Conservation (phyloP, 2,329 filamentous ascomycete species). For the Mycocentrospora acerina region DNA sequence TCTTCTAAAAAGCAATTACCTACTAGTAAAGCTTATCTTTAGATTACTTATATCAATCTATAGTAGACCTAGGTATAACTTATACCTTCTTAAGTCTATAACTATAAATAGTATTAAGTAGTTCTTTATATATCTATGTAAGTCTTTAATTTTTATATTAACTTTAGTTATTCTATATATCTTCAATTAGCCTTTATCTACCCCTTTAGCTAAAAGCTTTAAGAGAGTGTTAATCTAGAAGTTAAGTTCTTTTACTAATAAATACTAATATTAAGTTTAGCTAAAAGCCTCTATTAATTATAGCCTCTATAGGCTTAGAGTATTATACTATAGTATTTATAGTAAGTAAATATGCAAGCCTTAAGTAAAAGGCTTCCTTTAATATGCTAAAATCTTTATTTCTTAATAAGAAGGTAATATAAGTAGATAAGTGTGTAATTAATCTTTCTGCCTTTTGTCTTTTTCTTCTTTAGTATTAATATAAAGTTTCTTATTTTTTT, state of each 20-base stretch:
- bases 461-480: not conserved
- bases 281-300: not conserved
- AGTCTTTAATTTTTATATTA: not conserved
- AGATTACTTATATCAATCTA: too few species aligned
- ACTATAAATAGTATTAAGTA: conserved; percentile 1
- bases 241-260: not conserved
- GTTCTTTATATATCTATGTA: not conserved
- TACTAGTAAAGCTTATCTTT: too few species aligned
- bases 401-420: not conserved
- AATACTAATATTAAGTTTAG: not conserved
- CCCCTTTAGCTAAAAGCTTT: not conserved
- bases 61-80: too few species aligned
- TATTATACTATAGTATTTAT: not conserved
- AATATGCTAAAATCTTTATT: not conserved
- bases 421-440: not conserved
- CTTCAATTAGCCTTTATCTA: not conserved
- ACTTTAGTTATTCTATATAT: conserved; percentile 1
- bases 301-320: conserved; percentile 1
- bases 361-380: not conserved
- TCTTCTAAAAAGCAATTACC: too few species aligned
- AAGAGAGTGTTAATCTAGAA: not conserved
- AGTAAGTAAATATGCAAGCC: not conserved
- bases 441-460: not conserved
- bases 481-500: not conserved
- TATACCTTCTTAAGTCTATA: not conserved